phyloP scores from a whole-genome alignment of 345 rosid genomes.

The Physaria fendleri region DNA sequence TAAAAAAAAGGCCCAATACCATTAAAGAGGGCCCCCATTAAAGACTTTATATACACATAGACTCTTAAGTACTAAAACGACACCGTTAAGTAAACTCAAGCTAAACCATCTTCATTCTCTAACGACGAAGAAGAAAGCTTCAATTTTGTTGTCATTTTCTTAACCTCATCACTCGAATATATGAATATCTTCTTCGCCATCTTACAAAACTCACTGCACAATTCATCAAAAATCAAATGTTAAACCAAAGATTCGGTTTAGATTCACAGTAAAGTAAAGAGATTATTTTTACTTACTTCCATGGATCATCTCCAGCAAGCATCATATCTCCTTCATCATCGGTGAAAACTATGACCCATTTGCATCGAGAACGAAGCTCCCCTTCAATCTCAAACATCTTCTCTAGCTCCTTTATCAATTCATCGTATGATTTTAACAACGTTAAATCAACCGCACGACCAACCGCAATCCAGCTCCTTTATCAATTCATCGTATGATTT shows the following conservation, averaged over 20 bases:
- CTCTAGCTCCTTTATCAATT: slow-evolving; percentile 46
- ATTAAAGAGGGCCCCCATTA: too few relatives aligned
- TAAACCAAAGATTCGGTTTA: not conserved
- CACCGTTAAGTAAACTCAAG: too few relatives aligned
- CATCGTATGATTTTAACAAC: slow-evolving; percentile 43
- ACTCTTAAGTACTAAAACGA: too few relatives aligned
- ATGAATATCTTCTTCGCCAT: slow-evolving; percentile 64
- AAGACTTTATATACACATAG: too few relatives aligned
- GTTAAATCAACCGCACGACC: slow-evolving; percentile 70
- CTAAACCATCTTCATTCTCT: slow-evolving; percentile 13
- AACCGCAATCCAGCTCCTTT: slow-evolving; percentile 46
- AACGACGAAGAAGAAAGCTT: slow-evolving; percentile 22
- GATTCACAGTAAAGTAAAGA: not conserved
- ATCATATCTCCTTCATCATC: slow-evolving; percentile 74
- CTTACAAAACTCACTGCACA: slow-evolving; percentile 66
- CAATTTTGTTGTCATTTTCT: slow-evolving; percentile 38
- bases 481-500: slow-evolving; percentile 49
- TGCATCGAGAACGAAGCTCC: slow-evolving; percentile 38
- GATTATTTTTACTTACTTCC: slow-evolving; percentile 33
- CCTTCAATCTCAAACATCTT: slow-evolving; percentile 65
- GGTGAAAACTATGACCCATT: slow-evolving; percentile 58
- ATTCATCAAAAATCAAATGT: not conserved
- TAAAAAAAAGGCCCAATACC: too few relatives aligned
- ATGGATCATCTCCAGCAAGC: slow-evolving; percentile 74
- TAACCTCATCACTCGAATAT: slow-evolving; percentile 51